Base-by-base conservation (phyloP, 345 rosid genomes). In the Eucalyptus regnans region DNA sequence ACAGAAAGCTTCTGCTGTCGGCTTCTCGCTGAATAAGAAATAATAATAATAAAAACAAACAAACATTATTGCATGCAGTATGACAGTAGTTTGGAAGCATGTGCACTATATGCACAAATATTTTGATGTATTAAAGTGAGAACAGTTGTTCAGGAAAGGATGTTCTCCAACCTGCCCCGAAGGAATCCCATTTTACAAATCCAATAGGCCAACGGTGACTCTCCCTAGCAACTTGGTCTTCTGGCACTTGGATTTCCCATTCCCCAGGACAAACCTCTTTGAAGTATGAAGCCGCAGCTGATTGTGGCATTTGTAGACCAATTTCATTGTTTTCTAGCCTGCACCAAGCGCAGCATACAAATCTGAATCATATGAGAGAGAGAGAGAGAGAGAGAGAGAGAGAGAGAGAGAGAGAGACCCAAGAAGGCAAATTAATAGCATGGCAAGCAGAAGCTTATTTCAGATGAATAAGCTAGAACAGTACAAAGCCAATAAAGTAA, bases 181-280 rank as follows among this genome's bases (percentile, higher is more conserved):
- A 96, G 95, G 91, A 95, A 95, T 86, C 99, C 99, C 50, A 98
- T 93, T 25, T 98, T 95, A 96, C 94, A 88, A 97, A 96, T 88
- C 99, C 99, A 29, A 97, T 91, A 44, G 98, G 97, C 94, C 94
- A 94, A 86, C 97, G 90, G 88, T 91, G 93, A 88, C 93, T 91
- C 91, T 92, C 94, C 83, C 80, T 89, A 33, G 91, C 87, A 84
- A 90, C 88, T 60, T 91, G 87, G 85, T 95, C 97, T 86, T 90
- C 91, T n/a, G 97, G 90, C 89, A 93, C 81, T 60, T 93, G 92
- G 87, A 96, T 94, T 91, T 95, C 96, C 99, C 99, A 95, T 48
- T 90, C 87, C 85, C 99, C 97, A 71, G 90, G 88, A 87, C 91
- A 60, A 87, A 93, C 91, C 91, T 95, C 96, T 90, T 89, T 91